Evolutionary conservation across 176 grass and related monocot species (phyloP).

Genomic region (Paspalum notatum): DNA sequence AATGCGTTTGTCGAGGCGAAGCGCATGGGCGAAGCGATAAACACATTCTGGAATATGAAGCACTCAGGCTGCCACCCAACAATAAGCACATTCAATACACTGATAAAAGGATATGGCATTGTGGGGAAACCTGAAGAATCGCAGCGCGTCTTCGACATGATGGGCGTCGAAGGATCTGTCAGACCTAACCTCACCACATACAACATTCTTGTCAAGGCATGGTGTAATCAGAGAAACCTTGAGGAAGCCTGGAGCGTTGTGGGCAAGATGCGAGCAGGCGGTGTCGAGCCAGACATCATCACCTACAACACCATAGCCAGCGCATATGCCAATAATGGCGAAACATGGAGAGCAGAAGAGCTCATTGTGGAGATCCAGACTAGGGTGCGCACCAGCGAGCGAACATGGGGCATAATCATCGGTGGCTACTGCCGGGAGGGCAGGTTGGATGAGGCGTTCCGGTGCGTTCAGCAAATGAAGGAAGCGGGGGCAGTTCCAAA

Average conservation of each 20-base stretch:
- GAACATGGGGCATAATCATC: constrained; percentile 91
- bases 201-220: constrained; percentile 94
- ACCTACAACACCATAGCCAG: constrained; percentile 94
- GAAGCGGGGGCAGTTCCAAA: constrained; percentile 65
- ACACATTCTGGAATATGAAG: constrained; percentile 84
- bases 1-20: constrained; percentile 84
- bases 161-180: constrained; percentile 43
- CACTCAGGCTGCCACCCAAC: constrained; percentile 65
- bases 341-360: constrained; percentile 78
- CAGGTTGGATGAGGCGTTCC: constrained; percentile 78
- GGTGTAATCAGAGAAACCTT: constrained; percentile 79
- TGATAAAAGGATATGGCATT: constrained; percentile 93
- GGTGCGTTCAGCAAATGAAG: constrained; percentile 83
- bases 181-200: constrained; percentile 73
- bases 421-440: constrained; percentile 89
- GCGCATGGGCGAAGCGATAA: constrained; percentile 79
- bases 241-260: constrained; percentile 68
- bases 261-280: constrained; percentile 57
- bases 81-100: constrained; percentile 88
- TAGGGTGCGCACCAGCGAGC: constrained; percentile 69
- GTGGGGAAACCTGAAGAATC: constrained; percentile 70
- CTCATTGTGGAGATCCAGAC: constrained; percentile 73
- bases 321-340: constrained; percentile 75
- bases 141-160: constrained; percentile 77
- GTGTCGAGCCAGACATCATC: constrained; percentile 73